These are phyloP conservation scores for Dinochytrium kinnereticum DNA, from an alignment of 371 early-diverging fungal species.

Conservation along the genomic window DNA sequence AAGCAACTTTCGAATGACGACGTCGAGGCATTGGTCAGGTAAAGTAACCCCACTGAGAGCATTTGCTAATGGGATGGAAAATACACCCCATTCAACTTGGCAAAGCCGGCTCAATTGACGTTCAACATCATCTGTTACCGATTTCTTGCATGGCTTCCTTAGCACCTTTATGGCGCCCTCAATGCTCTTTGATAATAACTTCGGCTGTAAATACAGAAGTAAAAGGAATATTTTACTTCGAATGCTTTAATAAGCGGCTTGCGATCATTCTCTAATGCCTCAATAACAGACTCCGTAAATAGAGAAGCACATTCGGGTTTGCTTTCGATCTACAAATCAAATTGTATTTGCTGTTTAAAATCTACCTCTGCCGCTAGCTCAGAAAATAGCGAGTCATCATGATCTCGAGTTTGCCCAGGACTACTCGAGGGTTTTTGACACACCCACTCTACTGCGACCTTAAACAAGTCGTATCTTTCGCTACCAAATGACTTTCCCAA, in stretches of 20 bases:
- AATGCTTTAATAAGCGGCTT: not conserved
- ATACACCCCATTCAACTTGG: not conserved
- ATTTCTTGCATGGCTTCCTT: not conserved
- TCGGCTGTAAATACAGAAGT: too few relatives aligned
- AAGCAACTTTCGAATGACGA: not conserved
- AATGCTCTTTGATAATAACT: not conserved
- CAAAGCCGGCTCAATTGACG: not conserved
- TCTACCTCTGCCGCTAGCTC: too few relatives aligned
- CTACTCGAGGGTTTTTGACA: too few relatives aligned
- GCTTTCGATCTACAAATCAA: not conserved
- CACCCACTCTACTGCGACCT: too few relatives aligned
- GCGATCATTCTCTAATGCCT: not conserved
- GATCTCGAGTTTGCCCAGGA: too few relatives aligned
- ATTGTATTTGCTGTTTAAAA: too few relatives aligned
- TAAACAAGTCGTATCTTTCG: too few relatives aligned
- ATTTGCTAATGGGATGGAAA: not conserved
- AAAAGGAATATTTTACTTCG: not conserved
- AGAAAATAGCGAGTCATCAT: too few relatives aligned
- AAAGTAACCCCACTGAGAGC: not conserved
- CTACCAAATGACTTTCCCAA: too few relatives aligned
- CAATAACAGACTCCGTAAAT: not conserved
- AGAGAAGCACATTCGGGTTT: not conserved
- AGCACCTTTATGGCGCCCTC: too few relatives aligned
- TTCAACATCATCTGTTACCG: not conserved
- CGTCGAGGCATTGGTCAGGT: not conserved